Evolutionary conservation across 2,329 filamentous ascomycete species (phyloP).

Genomic region (Tolypocladium album): DNA sequence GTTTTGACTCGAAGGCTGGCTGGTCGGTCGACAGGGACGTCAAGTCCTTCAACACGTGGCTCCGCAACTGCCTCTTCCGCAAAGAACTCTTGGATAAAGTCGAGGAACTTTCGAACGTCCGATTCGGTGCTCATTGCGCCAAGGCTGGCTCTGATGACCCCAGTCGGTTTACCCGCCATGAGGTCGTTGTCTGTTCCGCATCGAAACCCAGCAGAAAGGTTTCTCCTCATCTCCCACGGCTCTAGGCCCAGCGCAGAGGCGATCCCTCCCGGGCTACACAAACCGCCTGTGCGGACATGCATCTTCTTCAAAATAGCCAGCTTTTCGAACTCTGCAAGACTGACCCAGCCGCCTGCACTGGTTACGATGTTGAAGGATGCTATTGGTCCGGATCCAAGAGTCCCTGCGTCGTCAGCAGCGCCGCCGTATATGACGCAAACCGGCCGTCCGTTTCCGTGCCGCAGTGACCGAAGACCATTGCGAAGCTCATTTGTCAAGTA

Average conservation of each 20-base stretch:
- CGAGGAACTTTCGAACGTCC: conserved; percentile 63
- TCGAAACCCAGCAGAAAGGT: conserved; percentile 74
- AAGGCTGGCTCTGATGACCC: conserved; percentile 73
- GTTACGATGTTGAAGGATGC: conserved; percentile 76
- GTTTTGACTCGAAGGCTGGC: conserved; percentile 37
- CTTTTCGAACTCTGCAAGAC: conserved; percentile 79
- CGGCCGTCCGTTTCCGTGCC: conserved; percentile 55
- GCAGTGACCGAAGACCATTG: conserved; percentile 44
- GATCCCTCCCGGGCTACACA: conserved; percentile 88
- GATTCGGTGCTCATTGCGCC: conserved; percentile 77
- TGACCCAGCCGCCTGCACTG: conserved; percentile 60
- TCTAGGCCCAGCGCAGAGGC: conserved; percentile 61
- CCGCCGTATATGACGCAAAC: conserved; percentile 58
- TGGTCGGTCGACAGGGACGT: not conserved
- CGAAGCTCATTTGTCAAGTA: conserved; percentile 52
- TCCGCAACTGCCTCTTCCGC: conserved; percentile 7
- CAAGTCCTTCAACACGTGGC: not conserved
- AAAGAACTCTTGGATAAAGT: conserved; percentile 64
- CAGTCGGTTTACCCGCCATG: conserved; percentile 75
- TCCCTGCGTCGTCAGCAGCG: conserved; percentile 5
- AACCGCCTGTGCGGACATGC: conserved; percentile 75
- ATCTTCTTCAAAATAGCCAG: conserved; percentile 68
- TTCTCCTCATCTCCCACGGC: conserved; percentile 72
- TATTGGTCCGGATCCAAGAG: conserved; percentile 55
- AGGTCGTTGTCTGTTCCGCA: conserved; percentile 80